Base-by-base conservation (phyloP, 1,284 basidiomycete species). In the Malassezia slooffiae region DNA sequence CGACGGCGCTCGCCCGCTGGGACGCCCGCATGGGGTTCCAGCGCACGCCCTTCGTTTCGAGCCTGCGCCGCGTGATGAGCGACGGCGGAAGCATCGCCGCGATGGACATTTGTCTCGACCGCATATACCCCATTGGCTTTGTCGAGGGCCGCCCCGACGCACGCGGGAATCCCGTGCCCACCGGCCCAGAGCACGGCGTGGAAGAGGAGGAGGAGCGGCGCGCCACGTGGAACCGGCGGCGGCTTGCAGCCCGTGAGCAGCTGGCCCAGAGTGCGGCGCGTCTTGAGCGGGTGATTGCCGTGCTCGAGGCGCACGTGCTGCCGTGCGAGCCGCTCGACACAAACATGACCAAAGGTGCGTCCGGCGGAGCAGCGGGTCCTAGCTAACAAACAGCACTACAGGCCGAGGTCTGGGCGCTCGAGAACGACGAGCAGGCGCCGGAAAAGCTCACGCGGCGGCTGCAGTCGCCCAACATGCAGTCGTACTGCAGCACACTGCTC, bases 1-100 rank as follows among this genome's bases (percentile, higher is more conserved):
- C 83, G 1, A 81, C 83, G 0, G 81, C 83, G 54, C 74, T 91
- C 27, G 84, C 82, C 1, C 77, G 78, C 0, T 97, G 91, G 91
- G 79, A 95, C 61, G 75, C 81, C 2, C 83, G 81, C 51, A 76
- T 97, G 1, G 91, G 91, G 3, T 85, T 86, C 57, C 75, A 77
- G 43, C 23, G 39, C 21, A 70, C 72, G 2, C 77, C 77, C 1
- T 85, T 78, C 59, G 73, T 87, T 21, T 78, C 86, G 0, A 83
- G 82, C 1, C 70, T 96, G 47, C 77, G 81, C 39, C 86, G 83
- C 55, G 71, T 97, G 35, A 81, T 80, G 0, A 70, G 79, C 0
- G 85, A 91, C 54, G 91, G 91, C 0, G 93, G 91, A 0, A 47
- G 75, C 3, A 77, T 93, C 0, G 74, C 82, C 3, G 74, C 81